Percentiles rank a stretch among this genome's conserved stretches.
Conservation (phyloP, 2,329 filamentous ascomycete genomes). For the Paraconiothyrium brasiliense region DNA sequence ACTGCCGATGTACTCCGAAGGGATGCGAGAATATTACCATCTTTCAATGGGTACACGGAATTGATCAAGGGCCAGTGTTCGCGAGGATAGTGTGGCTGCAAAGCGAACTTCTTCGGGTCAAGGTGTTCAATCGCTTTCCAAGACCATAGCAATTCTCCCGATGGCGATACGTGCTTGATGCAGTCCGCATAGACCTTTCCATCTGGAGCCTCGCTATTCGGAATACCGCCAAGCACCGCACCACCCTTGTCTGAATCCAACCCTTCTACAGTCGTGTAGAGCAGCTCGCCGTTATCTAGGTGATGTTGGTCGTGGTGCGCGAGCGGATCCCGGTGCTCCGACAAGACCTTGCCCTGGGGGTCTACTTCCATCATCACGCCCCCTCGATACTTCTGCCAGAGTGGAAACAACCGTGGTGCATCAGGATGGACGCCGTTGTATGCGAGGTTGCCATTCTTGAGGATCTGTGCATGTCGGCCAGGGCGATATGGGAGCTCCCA, state of each 20-base stretch:
- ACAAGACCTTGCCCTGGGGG: conserved; percentile 49
- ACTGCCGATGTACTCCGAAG: conserved; percentile 55
- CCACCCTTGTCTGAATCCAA: conserved; percentile 49
- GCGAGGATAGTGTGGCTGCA: conserved; percentile 53
- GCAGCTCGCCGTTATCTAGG: conserved; percentile 53
- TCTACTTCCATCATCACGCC: conserved; percentile 57
- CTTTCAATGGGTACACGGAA: conserved; percentile 50
- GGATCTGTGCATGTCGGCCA: conserved; percentile 56
- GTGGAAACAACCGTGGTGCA: conserved; percentile 52
- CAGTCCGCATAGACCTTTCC: conserved; percentile 54
- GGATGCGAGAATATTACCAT: conserved; percentile 56
- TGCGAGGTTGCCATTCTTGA: conserved; percentile 56
- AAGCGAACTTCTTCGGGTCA: conserved; percentile 49
- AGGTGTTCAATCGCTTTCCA: conserved; percentile 57
- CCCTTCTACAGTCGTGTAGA: conserved; percentile 56
- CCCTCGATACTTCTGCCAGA: conserved; percentile 59
- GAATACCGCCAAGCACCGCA: conserved; percentile 53
- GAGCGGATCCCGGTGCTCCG: conserved; percentile 53
- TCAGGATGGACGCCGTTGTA: conserved; percentile 56
- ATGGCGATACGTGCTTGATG: conserved; percentile 54
- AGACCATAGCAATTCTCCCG: conserved; percentile 53
- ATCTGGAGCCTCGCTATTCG: conserved; percentile 50
- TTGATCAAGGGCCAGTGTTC: conserved; percentile 60
- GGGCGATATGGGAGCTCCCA: conserved; percentile 55
- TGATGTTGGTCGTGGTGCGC: conserved; percentile 60